Percentiles rank a stretch among this genome's conserved stretches.
phyloP scores from a whole-genome alignment of 2,329 filamentous ascomycete species.

The Tolypocladium cylindrosporum region DNA sequence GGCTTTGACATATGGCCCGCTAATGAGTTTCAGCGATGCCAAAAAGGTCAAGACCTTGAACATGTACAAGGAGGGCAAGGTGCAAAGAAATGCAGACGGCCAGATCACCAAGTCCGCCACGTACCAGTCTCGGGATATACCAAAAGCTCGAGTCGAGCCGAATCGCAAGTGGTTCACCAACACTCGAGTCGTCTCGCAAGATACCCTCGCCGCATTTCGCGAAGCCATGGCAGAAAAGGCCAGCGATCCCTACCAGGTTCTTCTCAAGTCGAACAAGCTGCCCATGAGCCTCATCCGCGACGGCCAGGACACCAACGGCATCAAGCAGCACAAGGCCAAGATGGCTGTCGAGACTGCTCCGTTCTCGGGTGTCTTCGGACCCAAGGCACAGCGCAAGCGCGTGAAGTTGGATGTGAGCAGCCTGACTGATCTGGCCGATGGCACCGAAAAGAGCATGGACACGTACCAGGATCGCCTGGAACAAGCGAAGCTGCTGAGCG shows the following conservation, averaged over 20 bases:
- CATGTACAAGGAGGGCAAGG: slow-evolving; percentile 81
- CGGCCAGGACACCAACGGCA: slow-evolving; percentile 62
- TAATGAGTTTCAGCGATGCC: slow-evolving; percentile 37
- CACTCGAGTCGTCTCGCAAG: slow-evolving; percentile 80
- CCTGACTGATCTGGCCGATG: slow-evolving; percentile 71
- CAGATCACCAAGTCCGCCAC: slow-evolving; percentile 76
- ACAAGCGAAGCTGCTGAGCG: slow-evolving; percentile 66
- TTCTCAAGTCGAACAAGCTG: slow-evolving; percentile 95
- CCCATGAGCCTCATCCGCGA: slow-evolving; percentile 92
- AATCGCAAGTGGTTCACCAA: slow-evolving; percentile 98
- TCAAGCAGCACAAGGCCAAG: slow-evolving; percentile 90
- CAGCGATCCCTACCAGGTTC: slow-evolving; percentile 82
- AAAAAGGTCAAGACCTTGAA: slow-evolving; percentile 86
- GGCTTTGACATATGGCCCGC: slow-evolving; percentile 3
- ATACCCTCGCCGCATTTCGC: slow-evolving; percentile 77
- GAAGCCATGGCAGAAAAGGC: slow-evolving; percentile 86
- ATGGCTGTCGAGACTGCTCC: slow-evolving; percentile 83
- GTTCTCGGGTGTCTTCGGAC: slow-evolving; percentile 83
- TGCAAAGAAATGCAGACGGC: slow-evolving; percentile 71
- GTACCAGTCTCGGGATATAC: slow-evolving; percentile 74
- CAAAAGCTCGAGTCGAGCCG: slow-evolving; percentile 81
- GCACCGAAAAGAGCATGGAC: slow-evolving; percentile 72
- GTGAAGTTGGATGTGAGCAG: slow-evolving; percentile 79
- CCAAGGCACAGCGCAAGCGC: slow-evolving; percentile 85
- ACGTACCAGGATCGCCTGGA: slow-evolving; percentile 73